Evolutionary conservation across 2,329 filamentous ascomycete genomes (phyloP).

Genomic region (Myriosclerotinia curreyana): DNA sequence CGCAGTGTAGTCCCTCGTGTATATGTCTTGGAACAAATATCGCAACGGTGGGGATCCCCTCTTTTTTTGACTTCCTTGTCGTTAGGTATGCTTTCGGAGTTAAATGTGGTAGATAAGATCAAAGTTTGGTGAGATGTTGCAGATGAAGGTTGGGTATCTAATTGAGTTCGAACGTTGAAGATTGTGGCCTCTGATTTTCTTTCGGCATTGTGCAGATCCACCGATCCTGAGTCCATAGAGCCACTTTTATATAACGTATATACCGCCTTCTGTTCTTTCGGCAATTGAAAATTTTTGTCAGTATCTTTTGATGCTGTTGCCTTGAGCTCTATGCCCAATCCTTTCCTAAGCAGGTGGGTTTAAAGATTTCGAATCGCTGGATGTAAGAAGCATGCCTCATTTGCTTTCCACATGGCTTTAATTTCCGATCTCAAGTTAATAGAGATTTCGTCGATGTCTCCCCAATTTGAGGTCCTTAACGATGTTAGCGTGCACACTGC

Average conservation of each 20-base stretch:
- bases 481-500: background rate
- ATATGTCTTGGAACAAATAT: background rate
- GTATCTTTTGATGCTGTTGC: no score
- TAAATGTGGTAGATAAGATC: no score
- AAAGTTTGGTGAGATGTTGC: no score
- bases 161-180: background rate
- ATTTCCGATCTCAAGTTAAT: no score
- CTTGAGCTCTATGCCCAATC: no score
- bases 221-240: no score
- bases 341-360: no score
- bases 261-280: background rate
- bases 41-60: background rate
- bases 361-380: no score
- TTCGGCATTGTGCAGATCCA: background rate
- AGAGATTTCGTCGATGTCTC: no score
- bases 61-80: background rate
- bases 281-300: no score
- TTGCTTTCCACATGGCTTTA: no score
- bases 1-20: background rate
- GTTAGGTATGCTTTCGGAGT: background rate
- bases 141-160: background rate
- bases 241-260: background rate
- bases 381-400: no score
- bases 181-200: background rate
- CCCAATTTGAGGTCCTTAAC: background rate